Conservation (phyloP, 768 basidiomycete species). For the Pleurotus ostreatus region DNA sequence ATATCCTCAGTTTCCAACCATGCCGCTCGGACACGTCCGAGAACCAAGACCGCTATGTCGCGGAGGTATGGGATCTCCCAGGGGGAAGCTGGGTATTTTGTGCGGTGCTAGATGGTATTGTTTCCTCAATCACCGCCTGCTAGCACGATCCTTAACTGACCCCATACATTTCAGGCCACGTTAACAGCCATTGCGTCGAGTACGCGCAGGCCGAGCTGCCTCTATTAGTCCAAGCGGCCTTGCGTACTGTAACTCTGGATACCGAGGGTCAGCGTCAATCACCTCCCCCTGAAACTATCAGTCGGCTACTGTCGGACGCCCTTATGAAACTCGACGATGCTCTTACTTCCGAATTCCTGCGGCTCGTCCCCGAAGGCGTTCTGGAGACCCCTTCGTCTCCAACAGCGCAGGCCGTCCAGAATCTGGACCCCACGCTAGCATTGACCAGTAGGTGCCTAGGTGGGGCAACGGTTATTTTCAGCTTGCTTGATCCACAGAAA, state of each 20-base stretch:
- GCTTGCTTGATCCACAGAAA: conserved; percentile 45
- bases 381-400: background rate
- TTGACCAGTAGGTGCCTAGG: conserved; percentile 36
- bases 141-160: conserved; percentile 19
- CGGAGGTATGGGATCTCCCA: conserved; percentile 26
- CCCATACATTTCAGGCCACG: conserved; percentile 32
- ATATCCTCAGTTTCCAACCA: conserved; percentile 30
- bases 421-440: conserved; percentile 4
- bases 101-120: conserved; percentile 31
- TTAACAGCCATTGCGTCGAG: conserved; percentile 44
- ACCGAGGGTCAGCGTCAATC: conserved; percentile 20
- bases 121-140: conserved; percentile 18
- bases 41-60: conserved; percentile 31
- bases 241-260: conserved; percentile 16
- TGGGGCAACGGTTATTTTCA: conserved; percentile 50
- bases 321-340: conserved; percentile 37
- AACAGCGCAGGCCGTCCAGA: conserved; percentile 8
- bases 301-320: conserved; percentile 31
- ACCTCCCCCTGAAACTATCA: conserved; percentile 28
- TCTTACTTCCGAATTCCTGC: conserved; percentile 39
- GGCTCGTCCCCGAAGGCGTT: conserved; percentile 35
- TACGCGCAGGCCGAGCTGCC: conserved; percentile 37
- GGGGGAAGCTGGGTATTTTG: conserved; percentile 29
- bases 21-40: conserved; percentile 23
- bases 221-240: conserved; percentile 31